Base-by-base conservation (phyloP, 495 filamentous ascomycete species). In the Penicillium salamii region DNA sequence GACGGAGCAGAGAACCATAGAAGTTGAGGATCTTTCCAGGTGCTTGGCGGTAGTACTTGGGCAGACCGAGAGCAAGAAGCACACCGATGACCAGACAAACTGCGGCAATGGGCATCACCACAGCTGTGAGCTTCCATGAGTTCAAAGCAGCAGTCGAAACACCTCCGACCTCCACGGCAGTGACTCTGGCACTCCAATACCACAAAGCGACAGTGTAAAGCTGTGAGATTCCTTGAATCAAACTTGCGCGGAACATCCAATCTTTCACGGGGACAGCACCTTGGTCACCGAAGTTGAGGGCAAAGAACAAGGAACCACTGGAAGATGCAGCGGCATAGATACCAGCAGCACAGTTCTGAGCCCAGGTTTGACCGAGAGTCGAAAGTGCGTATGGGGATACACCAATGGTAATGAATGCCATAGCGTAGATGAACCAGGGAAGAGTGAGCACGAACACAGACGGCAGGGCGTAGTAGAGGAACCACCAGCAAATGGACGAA, bases 261-360 rank as follows among this genome's bases (percentile, higher is more conserved):
- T 78, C 74, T 42, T 74, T 81, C 21, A 81, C 71, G 5, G 84
- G 81, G 21, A 53, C 61, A 29, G 64, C 57, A 61, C 48, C 80
- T 60, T 85, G 79, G 52, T 78, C 78, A 46, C 82, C 84, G 59
- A 87, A 86, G 61, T 87, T 87, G 40, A 86, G 71, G 5, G 82
- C 77, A 62, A 86, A 86, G 63, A 76, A 82, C 44, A 87, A 64
- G 4, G 77, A 78, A 29, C 83, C 84, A 46, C 74, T 76, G 26
- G 78, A 74, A 5, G 84, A 83, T 5, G 81, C 84, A 11, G 72
- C 62, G 5, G 78, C 72, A 54, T 88, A 88, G 33, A 84, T 54
- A 13, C 70, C 82, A 1, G 82, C 82, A 2, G 80, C 84, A 7
- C 78, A 68, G 40, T 82, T 78, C 46, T 81, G 75, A 11, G 83